Evolutionary conservation across 2,329 filamentous ascomycete genomes (phyloP).

Genomic region (Teratosphaeriaceae sp.): DNA sequence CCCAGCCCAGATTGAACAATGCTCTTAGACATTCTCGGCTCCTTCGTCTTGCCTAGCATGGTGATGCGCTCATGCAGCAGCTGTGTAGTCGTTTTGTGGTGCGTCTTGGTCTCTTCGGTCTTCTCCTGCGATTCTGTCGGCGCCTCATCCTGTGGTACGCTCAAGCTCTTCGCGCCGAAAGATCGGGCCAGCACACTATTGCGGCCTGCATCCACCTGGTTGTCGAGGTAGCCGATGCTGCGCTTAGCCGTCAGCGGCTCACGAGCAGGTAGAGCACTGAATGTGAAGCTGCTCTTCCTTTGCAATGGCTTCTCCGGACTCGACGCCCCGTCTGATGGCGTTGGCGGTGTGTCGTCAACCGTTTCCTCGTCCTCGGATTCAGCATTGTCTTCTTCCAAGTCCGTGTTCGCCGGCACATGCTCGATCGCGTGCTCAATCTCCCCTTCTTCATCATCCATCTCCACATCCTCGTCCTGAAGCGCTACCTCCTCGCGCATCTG

Average conservation of each 20-base stretch:
- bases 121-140: conserved; percentile 47
- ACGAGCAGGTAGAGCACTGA: conserved; percentile 84
- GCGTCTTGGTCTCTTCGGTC: conserved; percentile 42
- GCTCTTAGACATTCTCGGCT: conserved; percentile 38
- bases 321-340: conserved; percentile 58
- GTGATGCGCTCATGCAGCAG: conserved; percentile 89
- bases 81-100: conserved; percentile 91
- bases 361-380: conserved; percentile 31
- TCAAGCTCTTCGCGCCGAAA: conserved; percentile 6
- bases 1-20: conserved; percentile 24
- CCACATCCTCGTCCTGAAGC: conserved; percentile 7
- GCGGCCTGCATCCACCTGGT: conserved; percentile 64
- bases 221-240: conserved; percentile 68
- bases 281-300: conserved; percentile 91
- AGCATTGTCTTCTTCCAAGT: conserved; percentile 17
- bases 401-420: conserved; percentile 6
- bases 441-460: conserved; percentile 10
- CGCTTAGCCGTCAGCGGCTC: conserved; percentile 82
- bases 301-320: conserved; percentile 70
- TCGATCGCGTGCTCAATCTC: conserved; percentile 12
- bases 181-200: conserved; percentile 51
- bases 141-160: conserved; percentile 34
- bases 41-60: conserved; percentile 53
- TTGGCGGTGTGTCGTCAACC: conserved; percentile 38
- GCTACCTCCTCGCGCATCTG: conserved; percentile 24